Base-by-base conservation (phyloP, 2,329 filamentous ascomycete species). In the Botrytis cinerea region DNA sequence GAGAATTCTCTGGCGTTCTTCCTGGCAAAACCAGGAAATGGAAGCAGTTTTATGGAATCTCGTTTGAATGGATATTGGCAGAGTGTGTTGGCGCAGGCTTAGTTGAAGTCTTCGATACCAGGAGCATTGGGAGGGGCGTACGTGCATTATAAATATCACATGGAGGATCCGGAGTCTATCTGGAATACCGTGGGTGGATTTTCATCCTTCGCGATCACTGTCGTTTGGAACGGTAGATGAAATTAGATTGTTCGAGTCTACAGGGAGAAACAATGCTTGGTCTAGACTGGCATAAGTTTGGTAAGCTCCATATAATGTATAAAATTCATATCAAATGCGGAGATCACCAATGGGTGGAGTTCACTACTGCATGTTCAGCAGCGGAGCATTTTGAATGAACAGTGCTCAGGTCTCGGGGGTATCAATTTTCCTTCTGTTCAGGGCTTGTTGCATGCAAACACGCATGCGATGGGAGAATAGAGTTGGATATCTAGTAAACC, bases 81-180 rank as follows among this genome's bases (percentile, higher is more conserved):
- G 91, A 94, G 81, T 92, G 91, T 61, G 85, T 93, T 38, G 92
- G 92, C 0, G 85, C 89, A 43, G 92, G 92, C 1, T 79, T 91
- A 25, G 86, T 94, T 6, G 92, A 95, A 81, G 83, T 93, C 22
- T 95, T 95, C 80, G 88, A 93, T 79, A 94, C 92, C 20, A 86
- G 90, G 22, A 92, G 89, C 78, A 91, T 94, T n/a, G 92, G 92
- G 1, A 85, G 87, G 74, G 92, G 89, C 18, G 86, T 93, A 73
- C 85, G 89, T 76, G 79, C 77, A 62, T 75, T 81, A 72, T 80
- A 74, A 75, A 63, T 51, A 57, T 5, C n/a, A 32, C n/a, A 25
- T 61, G 32, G 14, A 67, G 59, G 28, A 28, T 60, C 62, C 10
- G 25, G 18, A 57, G 48, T 57, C n/a, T 46, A 22, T 22, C 40